Evolutionary conservation across 306 rosid genomes (phyloP).

Genomic region (Carpinus fangiana): DNA sequence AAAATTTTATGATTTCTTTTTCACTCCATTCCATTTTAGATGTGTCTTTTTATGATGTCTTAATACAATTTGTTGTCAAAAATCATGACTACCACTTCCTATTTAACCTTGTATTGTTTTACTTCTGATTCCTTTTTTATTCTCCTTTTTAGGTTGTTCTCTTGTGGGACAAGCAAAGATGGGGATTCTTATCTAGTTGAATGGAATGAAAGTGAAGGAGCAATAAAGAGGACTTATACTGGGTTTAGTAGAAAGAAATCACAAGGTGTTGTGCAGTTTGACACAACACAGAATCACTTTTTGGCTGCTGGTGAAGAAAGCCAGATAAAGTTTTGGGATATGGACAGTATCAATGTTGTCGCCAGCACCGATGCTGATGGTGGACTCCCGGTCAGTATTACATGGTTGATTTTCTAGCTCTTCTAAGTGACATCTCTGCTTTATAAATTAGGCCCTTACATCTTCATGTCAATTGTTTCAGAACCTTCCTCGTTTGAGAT

Average conservation of each 20-base stretch:
- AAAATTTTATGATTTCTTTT: neutral
- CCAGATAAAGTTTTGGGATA: slow-evolving; percentile 89
- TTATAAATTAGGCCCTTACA: slow-evolving; percentile 18
- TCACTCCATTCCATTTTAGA: neutral
- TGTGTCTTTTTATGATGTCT: neutral
- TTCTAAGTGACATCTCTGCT: slow-evolving; percentile 8
- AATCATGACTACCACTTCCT: neutral
- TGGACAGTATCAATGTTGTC: slow-evolving; percentile 57
- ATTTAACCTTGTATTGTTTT: neutral
- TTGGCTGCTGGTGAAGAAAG: slow-evolving; percentile 89
- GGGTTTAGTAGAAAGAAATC: slow-evolving; percentile 85
- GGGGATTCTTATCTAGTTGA: slow-evolving; percentile 86
- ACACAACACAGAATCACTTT: slow-evolving; percentile 76
- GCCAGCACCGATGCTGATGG: slow-evolving; percentile 69
- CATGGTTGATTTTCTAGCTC: slow-evolving; percentile 18
- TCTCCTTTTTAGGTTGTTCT: slow-evolving; percentile 60
- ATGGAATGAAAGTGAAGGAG: slow-evolving; percentile 91
- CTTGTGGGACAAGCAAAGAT: slow-evolving; percentile 92
- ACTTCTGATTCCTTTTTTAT: neutral
- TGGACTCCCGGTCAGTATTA: slow-evolving; percentile 68
- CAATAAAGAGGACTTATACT: slow-evolving; percentile 66
- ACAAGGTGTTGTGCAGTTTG: slow-evolving; percentile 76
- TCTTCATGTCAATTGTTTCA: slow-evolving; percentile 44
- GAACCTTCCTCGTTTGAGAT: slow-evolving; percentile 77
- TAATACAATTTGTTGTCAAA: neutral